Evolutionary conservation across 306 rosid genomes (phyloP), one percentile per base, ranked within the genome.

Genomic region (Boehmeria nivea): DNA sequence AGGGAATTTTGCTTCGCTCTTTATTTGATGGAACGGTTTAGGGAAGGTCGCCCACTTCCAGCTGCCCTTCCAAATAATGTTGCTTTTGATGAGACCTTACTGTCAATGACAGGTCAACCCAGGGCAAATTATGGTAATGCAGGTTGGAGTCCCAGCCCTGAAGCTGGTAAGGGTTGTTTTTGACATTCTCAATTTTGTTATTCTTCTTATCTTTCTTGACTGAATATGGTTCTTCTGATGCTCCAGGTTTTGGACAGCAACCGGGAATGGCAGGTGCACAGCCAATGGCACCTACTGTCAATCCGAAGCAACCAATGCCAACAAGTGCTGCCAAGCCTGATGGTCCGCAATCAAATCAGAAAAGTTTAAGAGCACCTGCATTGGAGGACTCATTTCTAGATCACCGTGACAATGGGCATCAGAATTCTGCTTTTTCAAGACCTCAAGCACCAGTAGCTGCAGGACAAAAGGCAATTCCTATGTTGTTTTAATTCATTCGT

Each of bases 11-110:
- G 94, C 81, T 84, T 68, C 63, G 83, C 98, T 53, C 91, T 90
- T 58, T 90, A 90, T 78, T 72, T 90, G 81, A 90, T 90, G 95
- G 98, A 90, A 68, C 85, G 94, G 16, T 74, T 68, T 47, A 82
- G 95, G 80, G 98, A 87, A 76, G 98, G 98, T n/a, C 83, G 73
- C 21, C 65, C 91, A 57, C 85, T 84, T 70, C 95, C 98, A 56
- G 77, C 78, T 53, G 65, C 82, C 17, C 85, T 90, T 77, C 95
- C 95, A 50, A 77, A 46, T 59, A 76, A 66, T 76, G 76, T 90
- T 52, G 43, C 84, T 64, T 76, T 42, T 75, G 98, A 90, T 23
- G 94, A 84, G 73, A 80, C 91, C 34, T 71, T 87, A 63, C 20
- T 82, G 68, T 84, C 94, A 25, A 77, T 90, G 95, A 81, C 72